Conservation (phyloP, 2,329 filamentous ascomycete genomes). For the Aureobasidium uvarum region DNA sequence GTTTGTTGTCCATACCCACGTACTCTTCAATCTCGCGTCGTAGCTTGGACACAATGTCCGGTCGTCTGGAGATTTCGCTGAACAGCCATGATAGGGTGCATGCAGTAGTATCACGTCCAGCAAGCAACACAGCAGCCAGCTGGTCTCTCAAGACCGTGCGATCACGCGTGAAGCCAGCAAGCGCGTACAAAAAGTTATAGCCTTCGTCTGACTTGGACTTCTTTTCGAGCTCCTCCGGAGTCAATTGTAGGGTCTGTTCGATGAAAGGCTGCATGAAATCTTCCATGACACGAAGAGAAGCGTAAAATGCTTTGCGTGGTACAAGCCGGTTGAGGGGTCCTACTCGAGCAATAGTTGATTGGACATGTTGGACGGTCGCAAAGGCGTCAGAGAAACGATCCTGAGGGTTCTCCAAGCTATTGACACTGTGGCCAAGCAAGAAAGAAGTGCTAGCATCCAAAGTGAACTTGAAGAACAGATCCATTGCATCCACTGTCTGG, state of each 20-base stretch:
- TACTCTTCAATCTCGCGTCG: constrained; percentile 67
- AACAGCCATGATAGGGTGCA: constrained; percentile 75
- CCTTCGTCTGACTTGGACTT: constrained; percentile 68
- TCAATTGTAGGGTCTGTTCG: constrained; percentile 66
- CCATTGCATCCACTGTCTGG: constrained; percentile 65
- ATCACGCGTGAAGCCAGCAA: constrained; percentile 73
- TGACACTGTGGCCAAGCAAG: constrained; percentile 73
- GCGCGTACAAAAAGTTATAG: constrained; percentile 84
- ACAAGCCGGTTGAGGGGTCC: constrained; percentile 63
- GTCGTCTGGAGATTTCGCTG: constrained; percentile 75
- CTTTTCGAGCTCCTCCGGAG: constrained; percentile 67
- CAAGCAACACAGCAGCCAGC: constrained; percentile 75
- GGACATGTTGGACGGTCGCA: constrained; percentile 71
- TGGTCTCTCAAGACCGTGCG: constrained; percentile 75
- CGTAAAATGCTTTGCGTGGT: constrained; percentile 63
- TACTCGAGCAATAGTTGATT: constrained; percentile 64
- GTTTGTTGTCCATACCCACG: constrained; percentile 61
- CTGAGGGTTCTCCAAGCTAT: constrained; percentile 56
- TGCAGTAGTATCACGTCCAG: constrained; percentile 85
- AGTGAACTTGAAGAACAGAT: constrained; percentile 81
- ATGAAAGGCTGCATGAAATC: constrained; percentile 76
- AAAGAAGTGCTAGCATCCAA: constrained; percentile 87
- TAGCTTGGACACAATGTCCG: constrained; percentile 64
- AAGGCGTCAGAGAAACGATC: constrained; percentile 79
- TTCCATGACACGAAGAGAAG: constrained; percentile 67